These are phyloP conservation scores for Dendrocalamus latiflorus DNA, from an alignment of 202 grass and related monocot genomes.

Conservation along the genomic window DNA sequence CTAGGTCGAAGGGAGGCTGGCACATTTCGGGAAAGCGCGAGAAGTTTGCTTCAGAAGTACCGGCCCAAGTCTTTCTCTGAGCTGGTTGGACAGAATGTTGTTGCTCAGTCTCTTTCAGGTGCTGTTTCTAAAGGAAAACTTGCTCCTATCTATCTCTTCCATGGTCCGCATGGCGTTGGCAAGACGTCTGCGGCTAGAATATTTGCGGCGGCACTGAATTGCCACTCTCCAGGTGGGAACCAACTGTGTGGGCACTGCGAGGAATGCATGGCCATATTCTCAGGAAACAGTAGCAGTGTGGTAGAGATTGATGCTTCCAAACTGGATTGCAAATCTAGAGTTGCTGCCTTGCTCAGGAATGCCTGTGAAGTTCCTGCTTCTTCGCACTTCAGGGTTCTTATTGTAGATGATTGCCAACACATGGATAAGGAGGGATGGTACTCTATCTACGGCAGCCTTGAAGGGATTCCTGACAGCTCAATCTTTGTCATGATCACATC, in stretches of 20 bases:
- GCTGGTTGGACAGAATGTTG: constrained; percentile 61
- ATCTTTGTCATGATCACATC: constrained; percentile 89
- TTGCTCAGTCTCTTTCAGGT: constrained; percentile 54
- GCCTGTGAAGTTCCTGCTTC: constrained; percentile 49
- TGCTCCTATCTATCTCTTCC: constrained; percentile 74
- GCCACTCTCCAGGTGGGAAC: constrained; percentile 39
- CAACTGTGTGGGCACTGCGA: constrained; percentile 71
- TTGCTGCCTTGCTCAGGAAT: constrained; percentile 52
- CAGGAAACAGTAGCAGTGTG: constrained; percentile 46
- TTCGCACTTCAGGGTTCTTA: constrained; percentile 64
- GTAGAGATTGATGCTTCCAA: constrained; percentile 77
- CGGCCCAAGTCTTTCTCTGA: constrained; percentile 60
- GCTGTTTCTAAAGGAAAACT: constrained; percentile 50
- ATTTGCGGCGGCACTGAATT: constrained; percentile 73
- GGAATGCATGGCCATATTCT: constrained; percentile 58
- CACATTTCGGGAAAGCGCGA: constrained; percentile 37
- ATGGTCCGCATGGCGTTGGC: constrained; percentile 72
- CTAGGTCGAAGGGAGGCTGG: constrained; percentile 27
- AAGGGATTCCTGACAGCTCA: constrained; percentile 56
- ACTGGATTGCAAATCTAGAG: constrained; percentile 56
- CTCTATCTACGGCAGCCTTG: constrained; percentile 60
- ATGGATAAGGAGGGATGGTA: constrained; percentile 73
- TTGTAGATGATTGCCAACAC: constrained; percentile 82
- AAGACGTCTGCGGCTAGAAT: constrained; percentile 74
- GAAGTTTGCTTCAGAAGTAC: constrained; percentile 73